Evolutionary conservation across 768 basidiomycete species (phyloP).

Genomic region (Phallus indusiatus): DNA sequence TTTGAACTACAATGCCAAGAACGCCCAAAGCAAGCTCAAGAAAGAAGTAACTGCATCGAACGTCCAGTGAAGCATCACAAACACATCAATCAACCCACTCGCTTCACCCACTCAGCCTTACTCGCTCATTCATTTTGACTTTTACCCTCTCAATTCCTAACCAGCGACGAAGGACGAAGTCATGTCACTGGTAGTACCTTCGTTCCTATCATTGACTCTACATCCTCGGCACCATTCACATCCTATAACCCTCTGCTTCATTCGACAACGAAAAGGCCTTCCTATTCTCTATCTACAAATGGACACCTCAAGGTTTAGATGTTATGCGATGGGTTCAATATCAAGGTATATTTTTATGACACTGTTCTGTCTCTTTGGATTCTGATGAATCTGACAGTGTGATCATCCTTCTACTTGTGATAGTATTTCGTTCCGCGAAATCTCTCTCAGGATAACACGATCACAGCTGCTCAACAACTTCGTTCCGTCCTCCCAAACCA

Average conservation of each 20-base stretch:
- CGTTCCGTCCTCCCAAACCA: no score
- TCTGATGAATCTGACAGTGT: not conserved
- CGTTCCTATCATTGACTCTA: not conserved
- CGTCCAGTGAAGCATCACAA: no score
- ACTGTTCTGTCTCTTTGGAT: not conserved
- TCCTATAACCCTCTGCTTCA: not conserved
- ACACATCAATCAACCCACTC: not conserved
- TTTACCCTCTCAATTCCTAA: not conserved
- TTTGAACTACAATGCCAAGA: no score
- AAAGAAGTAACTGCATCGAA: not conserved
- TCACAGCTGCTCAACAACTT: no score
- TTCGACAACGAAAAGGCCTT: not conserved
- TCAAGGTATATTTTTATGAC: not conserved
- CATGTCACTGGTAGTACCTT: not conserved
- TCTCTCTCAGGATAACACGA: not conserved
- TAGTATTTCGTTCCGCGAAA: not conserved
- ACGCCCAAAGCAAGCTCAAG: not conserved
- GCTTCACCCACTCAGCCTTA: not conserved
- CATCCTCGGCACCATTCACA: not conserved
- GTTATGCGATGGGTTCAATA: not conserved
- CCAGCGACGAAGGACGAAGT: not conserved
- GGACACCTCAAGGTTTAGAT: not conserved
- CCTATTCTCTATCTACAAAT: not conserved
- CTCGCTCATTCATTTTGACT: not conserved
- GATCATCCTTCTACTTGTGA: not conserved